Conservation (phyloP, 257 asterid species). For the Scutellaria galericulata region DNA sequence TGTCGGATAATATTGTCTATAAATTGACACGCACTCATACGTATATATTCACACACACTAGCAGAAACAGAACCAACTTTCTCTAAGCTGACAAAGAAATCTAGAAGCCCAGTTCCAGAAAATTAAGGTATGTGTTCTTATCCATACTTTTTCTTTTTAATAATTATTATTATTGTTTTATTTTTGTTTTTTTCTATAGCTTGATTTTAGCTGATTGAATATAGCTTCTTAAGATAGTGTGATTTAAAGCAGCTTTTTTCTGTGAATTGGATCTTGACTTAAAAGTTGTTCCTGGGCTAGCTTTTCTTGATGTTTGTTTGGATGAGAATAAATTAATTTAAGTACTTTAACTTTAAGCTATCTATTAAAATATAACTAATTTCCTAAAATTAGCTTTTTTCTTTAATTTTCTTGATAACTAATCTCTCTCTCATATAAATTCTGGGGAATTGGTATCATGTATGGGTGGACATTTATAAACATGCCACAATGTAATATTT, state of each 20-base stretch:
- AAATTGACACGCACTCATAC: conserved; percentile 17
- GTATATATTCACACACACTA: conserved; percentile 3
- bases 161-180: neutral
- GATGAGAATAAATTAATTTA: neutral
- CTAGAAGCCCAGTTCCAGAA: conserved; percentile 11
- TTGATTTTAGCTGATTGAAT: too few relatives aligned
- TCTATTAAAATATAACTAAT: neutral
- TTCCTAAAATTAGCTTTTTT: too few relatives aligned
- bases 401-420: too few relatives aligned
- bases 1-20: neutral
- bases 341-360: neutral
- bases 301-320: neutral
- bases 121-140: neutral
- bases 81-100: conserved; percentile 11
- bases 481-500: too few relatives aligned
- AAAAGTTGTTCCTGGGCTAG: neutral
- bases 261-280: neutral
- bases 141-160: neutral
- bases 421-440: too few relatives aligned
- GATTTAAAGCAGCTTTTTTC: neutral
- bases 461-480: too few relatives aligned
- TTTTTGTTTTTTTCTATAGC: too few relatives aligned
- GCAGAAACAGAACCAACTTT: neutral
- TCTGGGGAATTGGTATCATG: too few relatives aligned
- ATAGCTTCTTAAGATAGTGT: neutral